phyloP scores from a whole-genome alignment of 768 basidiomycete genomes.

The Panaeolus papilionaceus region DNA sequence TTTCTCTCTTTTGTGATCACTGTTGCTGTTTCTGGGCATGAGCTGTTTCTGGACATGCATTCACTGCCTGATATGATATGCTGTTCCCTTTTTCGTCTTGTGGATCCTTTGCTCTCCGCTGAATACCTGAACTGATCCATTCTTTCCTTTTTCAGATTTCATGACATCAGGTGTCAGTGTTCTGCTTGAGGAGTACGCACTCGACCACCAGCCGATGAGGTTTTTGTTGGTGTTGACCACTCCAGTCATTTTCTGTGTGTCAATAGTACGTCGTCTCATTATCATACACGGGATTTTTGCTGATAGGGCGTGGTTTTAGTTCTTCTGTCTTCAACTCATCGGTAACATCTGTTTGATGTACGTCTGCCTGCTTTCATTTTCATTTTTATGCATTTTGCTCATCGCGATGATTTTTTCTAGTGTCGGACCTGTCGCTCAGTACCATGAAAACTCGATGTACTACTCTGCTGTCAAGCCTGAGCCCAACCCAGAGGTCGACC shows the following conservation, averaged over 20 bases:
- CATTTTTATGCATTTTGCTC: constrained; percentile 31
- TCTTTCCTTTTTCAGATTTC: constrained; percentile 50
- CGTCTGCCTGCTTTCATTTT: constrained; percentile 20
- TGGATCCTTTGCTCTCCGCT: background rate
- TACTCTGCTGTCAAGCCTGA: constrained; percentile 77
- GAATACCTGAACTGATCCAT: background rate
- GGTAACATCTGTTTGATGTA: constrained; percentile 66
- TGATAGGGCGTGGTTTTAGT: constrained; percentile 47
- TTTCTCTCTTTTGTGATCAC: constrained; percentile 11
- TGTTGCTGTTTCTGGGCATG: background rate
- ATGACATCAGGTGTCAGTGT: constrained; percentile 63
- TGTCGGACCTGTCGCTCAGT: constrained; percentile 85
- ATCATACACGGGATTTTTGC: constrained; percentile 12
- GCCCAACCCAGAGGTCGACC: constrained; percentile 70
- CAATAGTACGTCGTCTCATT: constrained; percentile 55
- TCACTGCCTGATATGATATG: background rate
- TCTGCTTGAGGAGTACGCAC: constrained; percentile 68
- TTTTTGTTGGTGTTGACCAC: constrained; percentile 70
- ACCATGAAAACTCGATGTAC: constrained; percentile 82
- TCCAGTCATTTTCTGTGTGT: constrained; percentile 80
- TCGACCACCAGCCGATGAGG: constrained; percentile 67
- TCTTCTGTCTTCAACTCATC: constrained; percentile 78
- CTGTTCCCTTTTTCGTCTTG: too few species aligned
- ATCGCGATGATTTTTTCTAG: constrained; percentile 32
- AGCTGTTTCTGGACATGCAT: background rate